Conservation (phyloP, 495 filamentous ascomycete species). For the Jackrogersella multiformis region DNA sequence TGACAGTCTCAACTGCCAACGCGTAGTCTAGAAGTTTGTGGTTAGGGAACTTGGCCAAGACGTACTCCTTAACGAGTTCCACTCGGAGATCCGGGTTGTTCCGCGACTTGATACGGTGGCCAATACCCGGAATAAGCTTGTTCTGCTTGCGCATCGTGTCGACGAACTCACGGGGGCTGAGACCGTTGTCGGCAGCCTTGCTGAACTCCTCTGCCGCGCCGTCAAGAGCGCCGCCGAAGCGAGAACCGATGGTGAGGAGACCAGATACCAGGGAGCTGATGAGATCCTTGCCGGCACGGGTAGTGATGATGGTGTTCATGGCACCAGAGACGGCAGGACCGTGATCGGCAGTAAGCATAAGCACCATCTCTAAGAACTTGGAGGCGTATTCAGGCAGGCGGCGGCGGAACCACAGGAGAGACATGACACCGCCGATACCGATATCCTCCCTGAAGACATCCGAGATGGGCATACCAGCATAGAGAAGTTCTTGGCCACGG, state of each 20-base stretch:
- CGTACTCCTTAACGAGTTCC: slow-evolving; percentile 98
- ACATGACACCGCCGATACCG: slow-evolving; percentile 99
- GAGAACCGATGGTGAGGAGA: slow-evolving; percentile 97
- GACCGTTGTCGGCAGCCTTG: slow-evolving; percentile 96
- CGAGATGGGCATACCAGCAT: slow-evolving; percentile 98
- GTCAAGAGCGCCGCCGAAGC: slow-evolving; percentile 98
- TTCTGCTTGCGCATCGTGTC: slow-evolving; percentile 99
- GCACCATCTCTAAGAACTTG: slow-evolving; percentile 99
- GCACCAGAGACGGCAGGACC: slow-evolving; percentile 98
- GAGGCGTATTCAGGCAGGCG: slow-evolving; percentile 94
- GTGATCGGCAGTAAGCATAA: slow-evolving; percentile 99
- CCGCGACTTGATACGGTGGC: slow-evolving; percentile 98
- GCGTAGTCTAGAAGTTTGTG: slow-evolving; percentile 98
- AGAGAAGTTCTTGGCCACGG: slow-evolving; percentile 98
- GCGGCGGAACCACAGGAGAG: slow-evolving; percentile 98
- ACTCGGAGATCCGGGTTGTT: slow-evolving; percentile 99
- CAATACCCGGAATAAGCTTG: slow-evolving; percentile 99
- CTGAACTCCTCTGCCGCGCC: slow-evolving; percentile 98
- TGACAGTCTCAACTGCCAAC: slow-evolving; percentile 96
- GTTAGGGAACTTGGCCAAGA: slow-evolving; percentile 94
- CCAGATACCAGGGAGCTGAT: slow-evolving; percentile 94
- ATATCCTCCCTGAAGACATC: slow-evolving; percentile 99
- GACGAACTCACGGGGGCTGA: slow-evolving; percentile 98
- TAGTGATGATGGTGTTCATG: slow-evolving; percentile 99
- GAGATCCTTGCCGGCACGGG: slow-evolving; percentile 97